Conservation (phyloP, 495 filamentous ascomycete species). For the Xylaria cubensis region DNA sequence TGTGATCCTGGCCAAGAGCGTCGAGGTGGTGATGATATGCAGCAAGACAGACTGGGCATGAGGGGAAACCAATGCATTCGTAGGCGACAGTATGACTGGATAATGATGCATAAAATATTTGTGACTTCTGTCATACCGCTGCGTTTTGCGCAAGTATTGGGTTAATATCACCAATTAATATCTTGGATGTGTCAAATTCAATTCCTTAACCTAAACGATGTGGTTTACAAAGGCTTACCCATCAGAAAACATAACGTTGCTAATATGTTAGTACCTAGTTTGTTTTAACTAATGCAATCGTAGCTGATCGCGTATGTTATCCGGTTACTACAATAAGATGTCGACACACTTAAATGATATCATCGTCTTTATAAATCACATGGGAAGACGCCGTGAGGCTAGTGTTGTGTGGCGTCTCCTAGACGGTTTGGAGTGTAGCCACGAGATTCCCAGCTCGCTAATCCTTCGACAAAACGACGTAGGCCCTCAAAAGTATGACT, state of each 20-base stretch:
- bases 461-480: background rate
- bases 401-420: background rate
- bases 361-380: background rate
- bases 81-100: too few species aligned
- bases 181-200: background rate
- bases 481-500: background rate
- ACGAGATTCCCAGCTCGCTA: background rate
- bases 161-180: slow-evolving; percentile 1
- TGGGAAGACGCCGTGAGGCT: background rate
- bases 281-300: background rate
- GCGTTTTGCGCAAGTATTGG: slow-evolving; percentile 1
- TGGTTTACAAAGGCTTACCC: background rate
- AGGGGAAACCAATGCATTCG: background rate
- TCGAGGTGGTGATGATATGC: background rate
- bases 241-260: background rate
- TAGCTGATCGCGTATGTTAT: background rate
- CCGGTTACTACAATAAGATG: background rate
- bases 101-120: background rate
- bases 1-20: slow-evolving; percentile 7
- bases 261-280: background rate
- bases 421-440: background rate
- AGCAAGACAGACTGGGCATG: background rate
- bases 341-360: background rate
- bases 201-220: background rate
- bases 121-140: background rate